Conservation (phyloP, 495 filamentous ascomycete species). For the Neurospora cerealis region DNA sequence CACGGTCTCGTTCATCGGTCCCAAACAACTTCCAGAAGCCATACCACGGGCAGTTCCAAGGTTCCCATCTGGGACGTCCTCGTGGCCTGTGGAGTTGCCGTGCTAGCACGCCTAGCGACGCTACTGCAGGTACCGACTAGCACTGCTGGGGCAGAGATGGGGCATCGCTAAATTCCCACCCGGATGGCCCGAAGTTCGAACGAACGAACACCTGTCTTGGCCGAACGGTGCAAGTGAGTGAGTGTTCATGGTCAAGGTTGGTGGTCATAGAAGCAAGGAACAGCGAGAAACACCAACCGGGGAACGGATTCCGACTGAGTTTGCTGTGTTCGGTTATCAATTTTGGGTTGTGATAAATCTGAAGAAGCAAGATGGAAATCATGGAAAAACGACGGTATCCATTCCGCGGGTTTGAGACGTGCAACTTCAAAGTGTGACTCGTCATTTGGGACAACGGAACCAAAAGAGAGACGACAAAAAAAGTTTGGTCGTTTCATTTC, state of each 20-base stretch:
- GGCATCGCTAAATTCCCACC: background rate
- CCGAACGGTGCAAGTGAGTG: background rate
- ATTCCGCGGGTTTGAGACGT: background rate
- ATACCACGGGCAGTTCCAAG: background rate
- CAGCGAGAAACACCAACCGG: background rate
- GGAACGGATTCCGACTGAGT: background rate
- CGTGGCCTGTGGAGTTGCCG: background rate
- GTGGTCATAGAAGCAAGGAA: background rate
- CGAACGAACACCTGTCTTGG: background rate
- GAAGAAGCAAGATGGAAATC: background rate
- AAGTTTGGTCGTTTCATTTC: background rate
- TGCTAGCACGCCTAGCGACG: background rate
- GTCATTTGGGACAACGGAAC: background rate
- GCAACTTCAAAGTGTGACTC: background rate
- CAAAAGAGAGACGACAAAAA: background rate
- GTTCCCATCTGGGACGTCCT: background rate
- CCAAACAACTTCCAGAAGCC: background rate
- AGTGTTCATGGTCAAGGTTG: background rate
- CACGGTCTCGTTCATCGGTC: background rate
- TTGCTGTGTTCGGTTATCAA: background rate
- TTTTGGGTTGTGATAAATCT: background rate
- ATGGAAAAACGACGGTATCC: background rate
- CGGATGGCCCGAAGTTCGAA: background rate
- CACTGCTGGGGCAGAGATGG: background rate
- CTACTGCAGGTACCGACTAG: background rate